Evolutionary conservation across 2,329 filamentous ascomycete species (phyloP).

Genomic region (Cladosporium sp.): DNA sequence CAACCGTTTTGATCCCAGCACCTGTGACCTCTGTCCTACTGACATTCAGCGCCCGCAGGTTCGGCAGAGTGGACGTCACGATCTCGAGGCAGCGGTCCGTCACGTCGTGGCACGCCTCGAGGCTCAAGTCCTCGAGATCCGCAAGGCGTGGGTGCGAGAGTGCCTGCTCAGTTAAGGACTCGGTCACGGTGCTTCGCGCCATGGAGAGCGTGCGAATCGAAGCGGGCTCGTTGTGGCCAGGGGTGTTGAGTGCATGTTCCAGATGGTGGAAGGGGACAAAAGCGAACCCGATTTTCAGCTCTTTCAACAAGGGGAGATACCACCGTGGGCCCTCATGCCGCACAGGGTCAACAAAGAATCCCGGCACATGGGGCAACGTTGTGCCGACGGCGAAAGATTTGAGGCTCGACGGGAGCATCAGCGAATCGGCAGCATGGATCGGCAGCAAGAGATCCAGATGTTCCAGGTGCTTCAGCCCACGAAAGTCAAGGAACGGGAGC

Average conservation of each 20-base stretch:
- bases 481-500: neutral
- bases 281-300: neutral
- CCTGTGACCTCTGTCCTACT: conserved; percentile 35
- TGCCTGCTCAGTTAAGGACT: neutral
- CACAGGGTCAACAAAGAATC: neutral
- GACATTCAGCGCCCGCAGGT: conserved; percentile 30
- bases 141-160: conserved; percentile 8
- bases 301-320: neutral
- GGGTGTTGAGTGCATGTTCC: neutral
- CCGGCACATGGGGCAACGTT: neutral
- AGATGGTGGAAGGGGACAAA: neutral
- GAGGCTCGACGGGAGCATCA: neutral
- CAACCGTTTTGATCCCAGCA: conserved; percentile 34
- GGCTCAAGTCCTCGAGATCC: conserved; percentile 1
- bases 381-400: conserved; percentile 2
- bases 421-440: neutral
- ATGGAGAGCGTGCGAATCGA: neutral
- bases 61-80: conserved; percentile 19
- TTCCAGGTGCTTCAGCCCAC: neutral
- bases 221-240: no score
- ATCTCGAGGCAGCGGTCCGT: conserved; percentile 29
- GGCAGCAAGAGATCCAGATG: neutral
- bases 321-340: neutral
- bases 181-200: neutral
- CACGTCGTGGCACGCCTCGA: conserved; percentile 5